These are phyloP conservation scores for Aspergillus clavatus DNA, from an alignment of 2,329 filamentous ascomycete genomes.

Conservation along the genomic window DNA sequence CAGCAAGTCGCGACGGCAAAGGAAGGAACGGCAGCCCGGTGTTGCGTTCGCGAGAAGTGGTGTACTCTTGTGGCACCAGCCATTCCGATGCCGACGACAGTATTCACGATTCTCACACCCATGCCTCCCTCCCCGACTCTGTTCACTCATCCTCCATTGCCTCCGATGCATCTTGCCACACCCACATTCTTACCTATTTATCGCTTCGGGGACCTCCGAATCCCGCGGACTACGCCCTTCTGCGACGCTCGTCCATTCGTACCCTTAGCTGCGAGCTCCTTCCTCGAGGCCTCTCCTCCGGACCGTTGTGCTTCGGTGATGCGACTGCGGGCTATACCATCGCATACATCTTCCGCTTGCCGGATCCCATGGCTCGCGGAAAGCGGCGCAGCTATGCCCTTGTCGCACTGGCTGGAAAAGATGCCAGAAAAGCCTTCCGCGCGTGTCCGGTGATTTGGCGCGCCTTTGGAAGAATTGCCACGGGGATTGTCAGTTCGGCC, in stretches of 20 bases:
- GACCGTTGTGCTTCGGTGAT: conserved; percentile 56
- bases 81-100: conserved; percentile 36
- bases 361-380: conserved; percentile 54
- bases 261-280: conserved; percentile 55
- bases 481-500: conserved; percentile 46
- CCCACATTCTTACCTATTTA: conserved; percentile 54
- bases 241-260: conserved; percentile 55
- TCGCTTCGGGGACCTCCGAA: conserved; percentile 54
- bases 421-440: conserved; percentile 44
- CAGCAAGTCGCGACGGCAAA: conserved; percentile 45
- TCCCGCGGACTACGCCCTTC: conserved; percentile 49
- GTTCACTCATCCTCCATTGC: conserved; percentile 38
- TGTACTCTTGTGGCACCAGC: conserved; percentile 46
- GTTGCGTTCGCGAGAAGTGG: conserved; percentile 50
- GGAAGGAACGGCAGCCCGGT: conserved; percentile 51
- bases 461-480: conserved; percentile 52
- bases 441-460: conserved; percentile 49
- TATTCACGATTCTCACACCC: conserved; percentile 29
- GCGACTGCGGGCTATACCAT: conserved; percentile 54
- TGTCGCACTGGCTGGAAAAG: conserved; percentile 53
- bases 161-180: conserved; percentile 48
- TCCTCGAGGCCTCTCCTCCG: conserved; percentile 52
- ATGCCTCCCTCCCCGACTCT: conserved; percentile 37
- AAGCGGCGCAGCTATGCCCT: conserved; percentile 54
- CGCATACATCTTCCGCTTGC: conserved; percentile 56